Evolutionary conservation across 1,284 basidiomycete genomes (phyloP), one percentile per base, ranked within the genome.

Genomic region (Clitocybe nebularis): DNA sequence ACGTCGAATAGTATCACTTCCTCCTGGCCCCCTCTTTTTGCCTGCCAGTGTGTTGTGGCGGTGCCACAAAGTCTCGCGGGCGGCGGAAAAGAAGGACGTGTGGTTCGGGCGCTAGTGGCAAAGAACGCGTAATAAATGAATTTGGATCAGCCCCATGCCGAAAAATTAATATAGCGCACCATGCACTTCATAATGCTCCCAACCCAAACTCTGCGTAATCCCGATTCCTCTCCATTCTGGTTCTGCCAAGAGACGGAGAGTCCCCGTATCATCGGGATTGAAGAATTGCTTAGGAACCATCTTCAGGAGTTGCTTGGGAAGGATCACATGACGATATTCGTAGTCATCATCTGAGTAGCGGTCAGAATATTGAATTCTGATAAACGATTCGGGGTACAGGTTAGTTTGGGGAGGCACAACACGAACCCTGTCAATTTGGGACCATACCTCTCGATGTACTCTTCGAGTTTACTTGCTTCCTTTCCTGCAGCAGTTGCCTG

Each of bases 111-210:
- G 87, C 89, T 92, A 46, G 45, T 22, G 36, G 40, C 17, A 29
- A 42, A 41, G 41, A 43, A 49, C 25, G 33, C 38, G 36, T 45
- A 6, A 25, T 38, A 16, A 25, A 30, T 36, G 26, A 40, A 30
- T 36, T 36, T 24, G 20, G 22, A 30, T 23, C 6, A 36, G 36
- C 14, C 11, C 3, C 29, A 11, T 28, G 10, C 30, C 19, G 8
- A 33, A 37, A 16, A 37, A n/a, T n/a, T 26, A 32, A 36, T 41
- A 42, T 16, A 25, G 66, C 83, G 58, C 55, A 93, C 92, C 89
- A 60, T 96, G 94, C 26, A 96, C 91, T 71, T 95, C 94, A 57
- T 96, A 97, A 58, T 97, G 93, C 61, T 93, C 89, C 94, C 94
- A 98, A 7, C 94, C 94, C 37, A 95, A 70, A 64, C 90, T 93